These are phyloP conservation scores for Lantana camara DNA, from an alignment of 257 asterid genomes.

Conservation along the genomic window DNA sequence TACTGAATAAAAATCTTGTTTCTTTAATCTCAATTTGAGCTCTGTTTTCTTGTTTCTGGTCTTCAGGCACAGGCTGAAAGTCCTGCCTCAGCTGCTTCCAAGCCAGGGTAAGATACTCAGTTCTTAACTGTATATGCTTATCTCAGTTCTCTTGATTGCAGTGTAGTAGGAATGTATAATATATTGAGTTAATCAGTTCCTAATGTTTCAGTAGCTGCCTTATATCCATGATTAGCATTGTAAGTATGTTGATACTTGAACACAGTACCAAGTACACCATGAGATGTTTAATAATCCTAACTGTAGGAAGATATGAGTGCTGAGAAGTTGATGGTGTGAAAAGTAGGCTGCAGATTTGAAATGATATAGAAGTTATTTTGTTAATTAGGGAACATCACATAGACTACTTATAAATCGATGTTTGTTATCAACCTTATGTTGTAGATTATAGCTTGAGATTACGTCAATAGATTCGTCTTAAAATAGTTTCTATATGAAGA, in stretches of 20 bases:
- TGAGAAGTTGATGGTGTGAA: neutral
- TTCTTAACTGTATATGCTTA: constrained; percentile 6
- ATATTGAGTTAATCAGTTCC: neutral
- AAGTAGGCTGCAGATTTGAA: constrained; percentile 3
- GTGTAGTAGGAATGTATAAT: neutral
- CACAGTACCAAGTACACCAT: neutral
- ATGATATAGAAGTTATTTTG: constrained; percentile 5
- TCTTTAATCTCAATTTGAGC: neutral
- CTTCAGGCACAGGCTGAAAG: constrained; percentile 53
- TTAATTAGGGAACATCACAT: neutral
- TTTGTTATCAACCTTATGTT: neutral
- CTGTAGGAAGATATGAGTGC: neutral
- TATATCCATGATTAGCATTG: neutral
- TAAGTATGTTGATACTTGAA: neutral
- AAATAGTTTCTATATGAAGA: neutral
- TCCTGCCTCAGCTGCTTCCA: constrained; percentile 51
- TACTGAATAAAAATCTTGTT: neutral
- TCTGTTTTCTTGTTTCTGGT: constrained; percentile 2
- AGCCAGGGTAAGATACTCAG: constrained; percentile 54
- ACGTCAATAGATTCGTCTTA: neutral
- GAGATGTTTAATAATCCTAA: neutral
- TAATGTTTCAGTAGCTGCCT: neutral
- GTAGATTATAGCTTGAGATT: neutral
- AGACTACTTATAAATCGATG: too few relatives aligned
- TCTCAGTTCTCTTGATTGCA: neutral